Conservation (phyloP, 139 green algal species). For the Chlorella vulgaris region DNA sequence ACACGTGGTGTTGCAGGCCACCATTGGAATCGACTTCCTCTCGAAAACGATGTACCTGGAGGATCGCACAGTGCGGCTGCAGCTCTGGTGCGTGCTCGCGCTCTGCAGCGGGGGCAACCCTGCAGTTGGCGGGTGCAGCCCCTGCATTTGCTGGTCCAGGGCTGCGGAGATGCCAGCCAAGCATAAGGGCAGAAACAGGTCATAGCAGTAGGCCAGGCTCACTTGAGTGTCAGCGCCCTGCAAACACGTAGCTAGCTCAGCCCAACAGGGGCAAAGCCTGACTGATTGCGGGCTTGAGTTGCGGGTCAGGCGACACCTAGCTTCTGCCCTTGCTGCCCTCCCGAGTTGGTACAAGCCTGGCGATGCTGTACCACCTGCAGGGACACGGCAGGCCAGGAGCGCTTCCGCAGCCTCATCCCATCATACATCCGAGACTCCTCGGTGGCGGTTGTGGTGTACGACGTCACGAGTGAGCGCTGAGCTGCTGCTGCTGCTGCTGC, state of each 20-base stretch:
- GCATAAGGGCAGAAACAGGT: too few relatives aligned
- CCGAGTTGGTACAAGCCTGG: too few relatives aligned
- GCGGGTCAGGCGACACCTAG: too few relatives aligned
- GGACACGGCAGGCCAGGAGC: conserved; percentile 98
- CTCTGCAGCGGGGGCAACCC: too few relatives aligned
- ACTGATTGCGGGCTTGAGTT: not conserved
- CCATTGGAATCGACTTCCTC: conserved; percentile 99
- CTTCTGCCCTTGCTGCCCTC: too few relatives aligned
- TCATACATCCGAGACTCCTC: conserved; percentile 98
- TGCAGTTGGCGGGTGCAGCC: not conserved
- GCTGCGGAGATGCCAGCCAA: too few relatives aligned
- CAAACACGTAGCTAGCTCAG: not conserved
- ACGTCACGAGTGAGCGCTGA: conserved; percentile 90
- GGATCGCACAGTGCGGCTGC: conserved; percentile 96
- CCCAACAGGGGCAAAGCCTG: not conserved
- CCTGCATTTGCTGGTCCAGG: not conserved
- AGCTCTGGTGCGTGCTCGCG: conserved; percentile 87
- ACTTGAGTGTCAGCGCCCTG: too few relatives aligned
- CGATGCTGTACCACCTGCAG: too few relatives aligned
- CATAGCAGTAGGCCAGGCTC: too few relatives aligned
- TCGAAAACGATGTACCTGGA: conserved; percentile 99
- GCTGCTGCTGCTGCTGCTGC: not conserved
- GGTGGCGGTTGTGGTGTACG: conserved; percentile 98
- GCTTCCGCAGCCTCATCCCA: conserved; percentile 97
- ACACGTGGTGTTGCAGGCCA: too few relatives aligned